These are phyloP conservation scores for Aureobasidium sp. DNA, from an alignment of 2,329 filamentous ascomycete genomes.

Conservation along the genomic window DNA sequence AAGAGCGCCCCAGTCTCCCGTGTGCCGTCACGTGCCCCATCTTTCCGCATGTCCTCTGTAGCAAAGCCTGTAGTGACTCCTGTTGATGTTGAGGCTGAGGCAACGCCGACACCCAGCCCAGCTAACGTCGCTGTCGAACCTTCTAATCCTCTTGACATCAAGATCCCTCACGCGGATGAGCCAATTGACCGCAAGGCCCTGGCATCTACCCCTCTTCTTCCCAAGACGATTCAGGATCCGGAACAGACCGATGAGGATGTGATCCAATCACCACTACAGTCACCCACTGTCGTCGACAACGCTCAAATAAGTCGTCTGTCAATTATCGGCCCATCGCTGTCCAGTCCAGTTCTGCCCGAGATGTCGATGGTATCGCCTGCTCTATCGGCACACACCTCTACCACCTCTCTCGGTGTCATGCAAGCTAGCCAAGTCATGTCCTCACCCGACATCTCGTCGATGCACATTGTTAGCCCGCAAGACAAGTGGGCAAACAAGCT, in stretches of 20 bases:
- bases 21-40: conserved; percentile 49
- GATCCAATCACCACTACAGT: conserved; percentile 75
- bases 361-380: conserved; percentile 55
- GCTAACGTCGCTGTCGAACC: conserved; percentile 20
- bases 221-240: conserved; percentile 63
- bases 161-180: conserved; percentile 33
- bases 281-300: conserved; percentile 66
- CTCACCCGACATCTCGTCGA: conserved; percentile 52
- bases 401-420: conserved; percentile 61
- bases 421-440: conserved; percentile 42
- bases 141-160: conserved; percentile 20
- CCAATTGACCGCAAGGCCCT: conserved; percentile 50
- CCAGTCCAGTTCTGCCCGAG: conserved; percentile 41
- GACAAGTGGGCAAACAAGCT: conserved; percentile 81
- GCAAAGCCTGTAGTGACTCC: conserved; percentile 36
- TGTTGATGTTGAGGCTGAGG: conserved; percentile 23
- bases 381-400: conserved; percentile 68
- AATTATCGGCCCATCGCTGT: conserved; percentile 19
- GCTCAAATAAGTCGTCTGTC: conserved; percentile 29
- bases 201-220: conserved; percentile 76
- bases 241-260: conserved; percentile 45
- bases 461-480: conserved; percentile 56
- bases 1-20: conserved; percentile 30
- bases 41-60: conserved; percentile 71
- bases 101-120: conserved; percentile 26